A percentile compares a stretch with the other conserved stretches of the same genome.
These are phyloP conservation scores for Penicillium desertorum DNA, from an alignment of 495 filamentous ascomycete genomes.

Conservation along the genomic window DNA sequence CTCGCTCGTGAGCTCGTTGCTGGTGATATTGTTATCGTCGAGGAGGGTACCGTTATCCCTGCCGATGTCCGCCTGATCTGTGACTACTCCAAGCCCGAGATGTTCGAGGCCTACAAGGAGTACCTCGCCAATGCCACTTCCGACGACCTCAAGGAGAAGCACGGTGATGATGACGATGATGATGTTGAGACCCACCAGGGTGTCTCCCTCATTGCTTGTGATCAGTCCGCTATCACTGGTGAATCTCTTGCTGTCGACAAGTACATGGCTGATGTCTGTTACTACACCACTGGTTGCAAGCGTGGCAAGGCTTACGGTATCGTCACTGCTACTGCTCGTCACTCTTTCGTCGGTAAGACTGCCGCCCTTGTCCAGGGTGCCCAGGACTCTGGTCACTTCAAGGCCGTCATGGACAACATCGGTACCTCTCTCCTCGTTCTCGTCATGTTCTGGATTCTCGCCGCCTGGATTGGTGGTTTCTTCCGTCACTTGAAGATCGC, in stretches of 20 bases:
- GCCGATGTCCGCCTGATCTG: constrained; percentile 76
- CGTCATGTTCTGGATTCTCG: constrained; percentile 70
- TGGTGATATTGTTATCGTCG: constrained; percentile 77
- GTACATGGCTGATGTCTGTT: constrained; percentile 69
- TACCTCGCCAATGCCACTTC: constrained; percentile 57
- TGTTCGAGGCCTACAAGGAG: constrained; percentile 69
- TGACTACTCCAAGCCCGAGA: constrained; percentile 68
- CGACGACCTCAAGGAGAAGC: constrained; percentile 65
- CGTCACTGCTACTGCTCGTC: constrained; percentile 59
- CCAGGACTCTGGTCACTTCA: constrained; percentile 73
- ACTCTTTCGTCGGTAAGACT: constrained; percentile 73
- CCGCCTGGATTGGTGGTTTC: constrained; percentile 74
- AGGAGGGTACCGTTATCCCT: constrained; percentile 75
- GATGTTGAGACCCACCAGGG: constrained; percentile 60
- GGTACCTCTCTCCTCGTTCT: constrained; percentile 71
- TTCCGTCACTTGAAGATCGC: constrained; percentile 69
- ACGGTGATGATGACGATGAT: constrained; percentile 54
- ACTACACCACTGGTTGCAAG: constrained; percentile 79
- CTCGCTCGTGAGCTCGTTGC: constrained; percentile 77
- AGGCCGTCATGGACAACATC: constrained; percentile 80
- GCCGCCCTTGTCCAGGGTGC: constrained; percentile 69
- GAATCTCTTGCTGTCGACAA: constrained; percentile 77
- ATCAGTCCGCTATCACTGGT: constrained; percentile 77
- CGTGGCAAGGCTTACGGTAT: constrained; percentile 72
- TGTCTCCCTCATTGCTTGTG: constrained; percentile 62